Evolutionary conservation across 768 basidiomycete genomes (phyloP).

Genomic region (Mrakia frigida): DNA sequence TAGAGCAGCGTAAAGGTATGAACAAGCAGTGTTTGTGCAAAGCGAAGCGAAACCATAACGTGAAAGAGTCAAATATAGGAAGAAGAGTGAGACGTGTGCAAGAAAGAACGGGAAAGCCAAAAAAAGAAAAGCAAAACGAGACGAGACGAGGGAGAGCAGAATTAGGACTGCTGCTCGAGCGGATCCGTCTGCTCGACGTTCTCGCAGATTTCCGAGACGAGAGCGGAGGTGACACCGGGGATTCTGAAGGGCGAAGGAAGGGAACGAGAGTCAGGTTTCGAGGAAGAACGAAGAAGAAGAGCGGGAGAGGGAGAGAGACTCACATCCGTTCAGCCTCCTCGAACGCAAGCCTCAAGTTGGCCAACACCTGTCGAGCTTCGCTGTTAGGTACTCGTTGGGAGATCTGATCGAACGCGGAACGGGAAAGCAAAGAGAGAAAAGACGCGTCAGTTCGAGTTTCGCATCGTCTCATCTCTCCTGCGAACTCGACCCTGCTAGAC

Average conservation of each 20-base stretch:
- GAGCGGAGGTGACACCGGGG: slow-evolving; percentile 85
- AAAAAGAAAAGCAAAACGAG: slow-evolving; percentile 51
- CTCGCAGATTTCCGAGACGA: slow-evolving; percentile 71
- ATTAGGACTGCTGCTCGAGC: too few relatives aligned
- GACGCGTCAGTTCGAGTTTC: background rate
- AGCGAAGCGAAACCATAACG: too few relatives aligned
- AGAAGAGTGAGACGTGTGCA: background rate
- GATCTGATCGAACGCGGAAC: slow-evolving; percentile 52
- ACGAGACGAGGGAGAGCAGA: slow-evolving; percentile 54
- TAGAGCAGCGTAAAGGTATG: slow-evolving; percentile 47
- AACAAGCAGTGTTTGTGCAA: too few relatives aligned
- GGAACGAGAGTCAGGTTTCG: background rate
- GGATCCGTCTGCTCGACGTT: slow-evolving; percentile 44
- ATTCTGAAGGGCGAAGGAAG: slow-evolving; percentile 47
- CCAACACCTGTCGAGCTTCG: slow-evolving; percentile 79
- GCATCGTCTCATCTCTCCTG: background rate
- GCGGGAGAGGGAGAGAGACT: background rate
- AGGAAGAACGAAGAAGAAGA: background rate
- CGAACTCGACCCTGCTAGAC: slow-evolving; percentile 38
- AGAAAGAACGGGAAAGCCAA: slow-evolving; percentile 38
- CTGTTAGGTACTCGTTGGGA: slow-evolving; percentile 89
- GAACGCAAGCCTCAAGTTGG: slow-evolving; percentile 81
- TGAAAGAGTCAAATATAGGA: too few relatives aligned
- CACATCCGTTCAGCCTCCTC: slow-evolving; percentile 85
- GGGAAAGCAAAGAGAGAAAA: background rate